A percentile compares a stretch with the other conserved stretches of the same genome.
Evolutionary conservation across 1,139 yeast genomes (phyloP).

Genomic region (Debaryomycetaceae sp.): DNA sequence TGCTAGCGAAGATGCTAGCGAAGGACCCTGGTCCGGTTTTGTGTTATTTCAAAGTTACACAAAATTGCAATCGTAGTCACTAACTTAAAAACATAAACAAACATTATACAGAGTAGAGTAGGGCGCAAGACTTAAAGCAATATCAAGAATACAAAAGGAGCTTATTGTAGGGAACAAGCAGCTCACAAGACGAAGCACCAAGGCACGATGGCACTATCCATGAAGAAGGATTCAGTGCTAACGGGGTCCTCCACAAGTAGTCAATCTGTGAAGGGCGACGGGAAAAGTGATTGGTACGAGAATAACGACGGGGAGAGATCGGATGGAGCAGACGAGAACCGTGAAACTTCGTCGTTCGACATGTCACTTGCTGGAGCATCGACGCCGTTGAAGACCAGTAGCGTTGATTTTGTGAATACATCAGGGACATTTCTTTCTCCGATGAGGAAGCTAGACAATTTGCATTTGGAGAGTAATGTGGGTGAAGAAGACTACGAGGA

Average conservation of each 20-base stretch:
- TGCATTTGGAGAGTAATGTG: constrained; percentile 20
- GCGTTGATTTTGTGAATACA: constrained; percentile 11
- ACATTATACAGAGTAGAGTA: background rate
- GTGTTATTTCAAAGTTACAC: background rate
- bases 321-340: constrained; percentile 17
- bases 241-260: background rate
- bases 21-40: background rate
- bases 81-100: background rate
- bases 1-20: background rate
- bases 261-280: background rate
- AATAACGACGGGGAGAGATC: constrained; percentile 5
- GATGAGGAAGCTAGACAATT: constrained; percentile 27
- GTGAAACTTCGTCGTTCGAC: constrained; percentile 15
- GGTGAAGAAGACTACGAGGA: constrained; percentile 11
- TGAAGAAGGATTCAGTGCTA: constrained; percentile 1
- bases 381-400: constrained; percentile 27
- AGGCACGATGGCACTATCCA: background rate
- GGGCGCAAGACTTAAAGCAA: background rate
- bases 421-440: constrained; percentile 37
- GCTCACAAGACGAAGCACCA: background rate
- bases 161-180: background rate
- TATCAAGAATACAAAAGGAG: background rate
- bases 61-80: background rate
- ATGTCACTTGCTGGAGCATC: constrained; percentile 29
- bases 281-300: constrained; percentile 9